Conservation (phyloP, 2,329 filamentous ascomycete species). For the Aspergillus novoparasiticus region DNA sequence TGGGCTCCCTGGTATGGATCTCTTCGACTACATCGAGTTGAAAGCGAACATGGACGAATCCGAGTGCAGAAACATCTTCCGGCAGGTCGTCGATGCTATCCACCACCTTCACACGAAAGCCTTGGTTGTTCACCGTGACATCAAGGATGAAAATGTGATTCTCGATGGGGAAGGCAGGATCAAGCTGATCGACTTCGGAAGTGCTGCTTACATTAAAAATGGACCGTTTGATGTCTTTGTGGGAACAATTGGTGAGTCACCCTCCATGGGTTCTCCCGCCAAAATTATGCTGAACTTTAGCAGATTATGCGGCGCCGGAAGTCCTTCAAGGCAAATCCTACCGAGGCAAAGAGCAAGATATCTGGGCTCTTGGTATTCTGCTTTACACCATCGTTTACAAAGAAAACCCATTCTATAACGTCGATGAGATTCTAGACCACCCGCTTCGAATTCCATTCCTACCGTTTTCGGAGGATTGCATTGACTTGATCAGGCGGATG, state of each 20-base stretch:
- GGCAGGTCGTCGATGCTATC: conserved; percentile 85
- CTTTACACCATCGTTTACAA: conserved; percentile 99
- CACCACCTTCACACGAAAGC: conserved; percentile 91
- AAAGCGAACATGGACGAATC: conserved; percentile 94
- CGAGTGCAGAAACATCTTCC: conserved; percentile 92
- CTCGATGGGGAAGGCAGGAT: conserved; percentile 93
- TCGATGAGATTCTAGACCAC: conserved; percentile 98
- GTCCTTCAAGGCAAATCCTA: conserved; percentile 91
- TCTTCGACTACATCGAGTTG: conserved; percentile 98
- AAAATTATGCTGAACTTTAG: conserved; percentile 1
- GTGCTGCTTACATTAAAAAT: conserved; percentile 96
- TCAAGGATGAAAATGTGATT: conserved; percentile 98
- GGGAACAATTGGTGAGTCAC: conserved; percentile 83
- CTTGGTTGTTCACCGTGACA: conserved; percentile 91
- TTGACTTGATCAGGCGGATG: conserved; percentile 89
- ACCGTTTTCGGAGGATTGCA: conserved; percentile 74
- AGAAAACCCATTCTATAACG: conserved; percentile 98
- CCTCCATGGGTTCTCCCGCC: conserved; percentile 7
- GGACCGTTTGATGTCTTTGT: conserved; percentile 99
- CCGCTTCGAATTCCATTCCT: conserved; percentile 82
- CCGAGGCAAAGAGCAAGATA: conserved; percentile 93
- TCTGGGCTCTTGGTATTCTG: conserved; percentile 95
- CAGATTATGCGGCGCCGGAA: conserved; percentile 98
- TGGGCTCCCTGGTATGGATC: conserved; percentile 93
- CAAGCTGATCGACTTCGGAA: conserved; percentile 97